Evolutionary conservation across 2,329 filamentous ascomycete species (phyloP), one percentile per base, ranked within the genome.

Genomic region (Penicillium sp.): DNA sequence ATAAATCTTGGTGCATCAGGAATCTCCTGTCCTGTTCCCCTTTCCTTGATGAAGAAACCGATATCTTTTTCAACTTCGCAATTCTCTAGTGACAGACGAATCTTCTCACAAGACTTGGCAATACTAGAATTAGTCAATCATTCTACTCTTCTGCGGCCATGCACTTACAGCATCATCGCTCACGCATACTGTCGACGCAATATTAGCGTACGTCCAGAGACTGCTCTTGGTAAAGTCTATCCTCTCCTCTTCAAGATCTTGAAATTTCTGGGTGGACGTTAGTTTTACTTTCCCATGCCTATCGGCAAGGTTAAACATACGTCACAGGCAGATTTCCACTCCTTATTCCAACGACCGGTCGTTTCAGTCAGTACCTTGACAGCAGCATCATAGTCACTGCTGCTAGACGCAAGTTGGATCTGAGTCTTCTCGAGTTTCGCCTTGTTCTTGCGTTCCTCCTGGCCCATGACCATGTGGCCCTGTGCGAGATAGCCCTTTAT

Each of bases 391-490:
- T 99, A 99, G 71, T 98, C 95, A 49, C 88, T 89, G 78, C 96
- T 98, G 64, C 93, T 93, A 7, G 89, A 89, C 0, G 93, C 93
- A 62, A 99, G 86, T 72, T 93, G 96, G 70, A 97, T 95, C 76
- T 99, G 95, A 1, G 95, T 98, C 85, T 99, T 99, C 78, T 99
- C 95, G 48, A 99, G 86, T 79, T 97, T 98, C 23, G 94, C 93
- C 81, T 99, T 99, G 79, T 99, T 99, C 81, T 97, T 97, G 30
- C 95, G 88, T 81, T 99, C 95, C 76, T 99, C 95, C 71, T 99
- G 95, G 15, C 95, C 95, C 95, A 99, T 99, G 61, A 99, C 95
- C 95, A 99, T 99, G 76, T 99, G 96, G 9, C 95, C 95, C 78
- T 99, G 95, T 4, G 96, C 95, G 5, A 99, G 87, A 74, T 99